Conservation (phyloP, 169 alveolate genomes). For the Plasmodium fragile region DNA sequence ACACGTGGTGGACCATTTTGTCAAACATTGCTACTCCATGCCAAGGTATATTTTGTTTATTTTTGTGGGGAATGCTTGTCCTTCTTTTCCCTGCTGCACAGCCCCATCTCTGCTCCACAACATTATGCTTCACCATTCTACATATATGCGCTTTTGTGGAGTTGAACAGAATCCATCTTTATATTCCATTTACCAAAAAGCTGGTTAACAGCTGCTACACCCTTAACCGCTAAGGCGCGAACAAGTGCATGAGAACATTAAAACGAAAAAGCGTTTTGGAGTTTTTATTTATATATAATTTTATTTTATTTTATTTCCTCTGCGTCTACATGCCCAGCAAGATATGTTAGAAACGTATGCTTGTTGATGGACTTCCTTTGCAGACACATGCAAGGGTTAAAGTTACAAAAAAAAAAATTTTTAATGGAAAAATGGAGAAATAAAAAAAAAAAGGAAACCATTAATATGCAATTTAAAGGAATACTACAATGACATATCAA, state of each 20-base stretch:
- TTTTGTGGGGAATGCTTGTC: neutral
- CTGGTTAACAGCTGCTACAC: neutral
- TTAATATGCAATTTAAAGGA: neutral
- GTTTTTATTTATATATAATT: neutral
- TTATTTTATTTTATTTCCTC: neutral
- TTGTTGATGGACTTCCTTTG: neutral
- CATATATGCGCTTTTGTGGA: neutral
- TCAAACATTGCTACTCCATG: neutral
- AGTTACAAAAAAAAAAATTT: neutral
- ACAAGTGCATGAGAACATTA: neutral
- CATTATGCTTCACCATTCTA: neutral
- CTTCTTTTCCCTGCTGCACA: neutral
- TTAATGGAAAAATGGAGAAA: neutral
- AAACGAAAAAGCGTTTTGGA: neutral
- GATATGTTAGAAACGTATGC: neutral
- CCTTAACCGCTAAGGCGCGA: neutral
- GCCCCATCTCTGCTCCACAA: neutral
- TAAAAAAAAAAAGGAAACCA: neutral
- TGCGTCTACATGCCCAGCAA: neutral
- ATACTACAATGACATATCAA: neutral
- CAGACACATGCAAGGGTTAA: neutral
- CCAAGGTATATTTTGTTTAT: neutral
- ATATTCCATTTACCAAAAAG: neutral
- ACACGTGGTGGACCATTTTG: neutral
- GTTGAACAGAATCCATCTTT: neutral